phyloP scores from a whole-genome alignment of 2,329 filamentous ascomycete species.

The Colletotrichum lindemuthianum region DNA sequence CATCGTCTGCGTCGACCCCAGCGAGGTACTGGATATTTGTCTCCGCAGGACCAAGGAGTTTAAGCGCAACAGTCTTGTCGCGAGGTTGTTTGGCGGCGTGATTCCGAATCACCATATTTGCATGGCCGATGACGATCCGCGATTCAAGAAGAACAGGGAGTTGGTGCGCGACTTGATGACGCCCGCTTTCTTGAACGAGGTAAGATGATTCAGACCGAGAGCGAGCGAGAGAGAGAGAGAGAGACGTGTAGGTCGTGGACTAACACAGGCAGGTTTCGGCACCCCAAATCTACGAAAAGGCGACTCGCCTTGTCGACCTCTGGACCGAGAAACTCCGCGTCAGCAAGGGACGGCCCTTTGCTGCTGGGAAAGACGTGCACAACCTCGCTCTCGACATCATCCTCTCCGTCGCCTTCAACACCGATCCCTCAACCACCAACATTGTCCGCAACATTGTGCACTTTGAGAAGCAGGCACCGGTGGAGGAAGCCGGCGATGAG shows the following conservation, averaged over 20 bases:
- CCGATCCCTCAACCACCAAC: constrained; percentile 27
- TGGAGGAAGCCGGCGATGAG: background rate
- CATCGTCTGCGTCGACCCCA: constrained; percentile 46
- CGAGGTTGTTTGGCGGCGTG: constrained; percentile 33
- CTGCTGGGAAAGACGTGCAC: constrained; percentile 45
- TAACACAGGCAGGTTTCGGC: constrained; percentile 43
- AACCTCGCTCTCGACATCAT: constrained; percentile 48
- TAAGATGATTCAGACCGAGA: background rate
- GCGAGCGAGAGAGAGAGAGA: too few relatives aligned
- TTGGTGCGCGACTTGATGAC: constrained; percentile 51
- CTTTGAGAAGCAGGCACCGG: background rate
- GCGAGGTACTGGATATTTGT: constrained; percentile 46
- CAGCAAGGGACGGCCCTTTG: constrained; percentile 44
- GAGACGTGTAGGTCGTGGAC: too few relatives aligned
- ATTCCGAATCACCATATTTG: constrained; percentile 45
- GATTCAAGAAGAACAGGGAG: constrained; percentile 46
- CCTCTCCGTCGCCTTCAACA: constrained; percentile 46
- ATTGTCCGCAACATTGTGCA: constrained; percentile 3
- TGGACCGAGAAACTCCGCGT: constrained; percentile 46
- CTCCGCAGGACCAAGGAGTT: constrained; percentile 46
- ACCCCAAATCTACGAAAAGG: constrained; percentile 47
- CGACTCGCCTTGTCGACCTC: constrained; percentile 44
- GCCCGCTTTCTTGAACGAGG: constrained; percentile 45
- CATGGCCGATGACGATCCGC: constrained; percentile 45
- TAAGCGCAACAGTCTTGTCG: constrained; percentile 40